Evolutionary conservation across 1,139 yeast genomes (phyloP).

Genomic region (Saccharomyces hybrid): DNA sequence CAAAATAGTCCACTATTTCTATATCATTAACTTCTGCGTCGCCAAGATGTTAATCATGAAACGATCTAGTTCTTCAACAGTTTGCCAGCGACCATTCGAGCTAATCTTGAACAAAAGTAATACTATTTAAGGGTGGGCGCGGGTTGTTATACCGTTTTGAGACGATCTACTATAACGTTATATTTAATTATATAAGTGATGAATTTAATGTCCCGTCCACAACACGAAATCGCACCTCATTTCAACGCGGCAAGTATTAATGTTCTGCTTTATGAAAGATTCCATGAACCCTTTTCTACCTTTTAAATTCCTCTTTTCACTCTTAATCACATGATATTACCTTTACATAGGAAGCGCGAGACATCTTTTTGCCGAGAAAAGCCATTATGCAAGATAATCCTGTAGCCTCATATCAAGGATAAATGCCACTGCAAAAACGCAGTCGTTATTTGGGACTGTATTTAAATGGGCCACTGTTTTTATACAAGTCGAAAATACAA

Average conservation of each 20-base stretch:
- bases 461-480: neutral
- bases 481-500: neutral
- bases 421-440: neutral
- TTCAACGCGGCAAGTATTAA: neutral
- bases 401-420: neutral
- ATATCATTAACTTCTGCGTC: neutral
- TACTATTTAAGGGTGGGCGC: neutral
- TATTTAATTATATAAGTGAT: neutral
- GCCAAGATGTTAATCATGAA: neutral
- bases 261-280: neutral
- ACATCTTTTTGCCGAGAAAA: neutral
- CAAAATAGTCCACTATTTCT: neutral
- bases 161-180: neutral
- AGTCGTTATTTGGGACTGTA: neutral
- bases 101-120: neutral
- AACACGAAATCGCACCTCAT: neutral
- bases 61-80: neutral
- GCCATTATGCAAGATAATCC: neutral
- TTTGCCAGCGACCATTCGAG: neutral
- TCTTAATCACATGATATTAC: neutral
- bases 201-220: neutral
- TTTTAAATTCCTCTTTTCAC: neutral
- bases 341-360: neutral
- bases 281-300: neutral
- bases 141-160: neutral